A percentile compares a stretch with the other conserved stretches of the same genome.
phyloP scores from a whole-genome alignment of 169 alveolate genomes.

The Neospora caninum region DNA sequence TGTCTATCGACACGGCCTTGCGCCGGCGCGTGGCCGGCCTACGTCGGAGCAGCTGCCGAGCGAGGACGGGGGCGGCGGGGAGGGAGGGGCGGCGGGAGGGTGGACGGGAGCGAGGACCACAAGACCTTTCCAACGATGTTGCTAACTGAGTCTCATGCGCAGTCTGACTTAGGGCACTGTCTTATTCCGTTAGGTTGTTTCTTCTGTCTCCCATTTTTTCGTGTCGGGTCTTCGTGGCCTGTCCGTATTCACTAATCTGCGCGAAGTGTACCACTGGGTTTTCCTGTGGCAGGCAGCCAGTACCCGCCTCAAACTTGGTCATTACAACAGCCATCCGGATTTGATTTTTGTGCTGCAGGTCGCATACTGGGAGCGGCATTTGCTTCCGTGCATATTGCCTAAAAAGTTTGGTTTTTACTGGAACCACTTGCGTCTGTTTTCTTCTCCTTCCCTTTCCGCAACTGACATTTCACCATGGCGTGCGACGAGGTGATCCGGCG shows the following conservation, averaged over 20 bases:
- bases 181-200: too few relatives aligned
- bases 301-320: neutral
- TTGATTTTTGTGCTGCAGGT: neutral
- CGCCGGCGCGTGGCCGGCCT: too few relatives aligned
- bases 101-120: too few relatives aligned
- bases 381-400: neutral
- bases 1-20: too few relatives aligned
- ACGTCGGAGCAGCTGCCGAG: too few relatives aligned
- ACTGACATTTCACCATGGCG: neutral
- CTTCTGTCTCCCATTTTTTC: neutral
- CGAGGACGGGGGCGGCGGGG: too few relatives aligned
- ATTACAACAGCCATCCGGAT: neutral
- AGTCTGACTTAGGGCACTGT: too few relatives aligned
- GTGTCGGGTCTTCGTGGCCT: neutral
- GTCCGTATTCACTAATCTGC: neutral
- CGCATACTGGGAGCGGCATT: neutral
- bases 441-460: neutral
- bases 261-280: neutral
- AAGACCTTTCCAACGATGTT: too few relatives aligned
- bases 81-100: too few relatives aligned
- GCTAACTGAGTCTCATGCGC: too few relatives aligned
- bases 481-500: slow-evolving; percentile 44
- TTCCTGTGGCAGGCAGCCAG: neutral
- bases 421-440: neutral
- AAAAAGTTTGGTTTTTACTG: neutral